Base-by-base conservation (phyloP, 805 yeast genomes). In the Ogataea angusta region DNA sequence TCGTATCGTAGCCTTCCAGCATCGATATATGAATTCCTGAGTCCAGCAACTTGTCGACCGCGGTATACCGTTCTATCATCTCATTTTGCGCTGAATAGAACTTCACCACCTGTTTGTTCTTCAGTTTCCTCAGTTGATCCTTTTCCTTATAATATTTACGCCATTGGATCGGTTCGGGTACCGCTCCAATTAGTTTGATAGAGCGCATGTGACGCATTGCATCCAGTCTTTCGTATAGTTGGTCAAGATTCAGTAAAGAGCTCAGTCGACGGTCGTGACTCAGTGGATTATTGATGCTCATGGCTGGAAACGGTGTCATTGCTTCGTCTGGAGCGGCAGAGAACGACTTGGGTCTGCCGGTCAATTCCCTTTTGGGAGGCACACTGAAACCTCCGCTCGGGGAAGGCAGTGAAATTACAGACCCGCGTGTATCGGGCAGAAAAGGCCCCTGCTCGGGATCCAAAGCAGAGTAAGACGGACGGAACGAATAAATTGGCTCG, bases 21-120 rank as follows among this genome's bases (percentile, higher is more conserved):
- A 85, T 80, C 31, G 73, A 67, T 44, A 72, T 70, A 48, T 80
- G 85, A 42, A 85, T 71, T 1, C 89, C 89, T 4, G 86, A 75
- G 53, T 83, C 93, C 33, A 85, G 66, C 37, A 84, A 64, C 36
- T 68, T 65, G 56, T 85, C 95, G 18, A 85, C 76, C 43, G 76
- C 82, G 26, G 59, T 58, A 52, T 75, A 82, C 38, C 76, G 66
- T 17, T 70, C 74, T 38, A 84, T 76, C 38, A 79, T 56, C 30
- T 68, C 75, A 56, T 85, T 85, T 60, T 84, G 91, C 2, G 63
- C 56, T 30, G 60, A 59, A 60, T 85, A 85, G 57, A 64, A 83
- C 14, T 57, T 41, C 19, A 68, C 61, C 5, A 75, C 37, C 9
- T 49, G 40, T 29, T 47, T 56, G 16, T 53, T 61, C 33, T 57